Conservation (phyloP, 768 basidiomycete species). For the Russula vinacea region DNA sequence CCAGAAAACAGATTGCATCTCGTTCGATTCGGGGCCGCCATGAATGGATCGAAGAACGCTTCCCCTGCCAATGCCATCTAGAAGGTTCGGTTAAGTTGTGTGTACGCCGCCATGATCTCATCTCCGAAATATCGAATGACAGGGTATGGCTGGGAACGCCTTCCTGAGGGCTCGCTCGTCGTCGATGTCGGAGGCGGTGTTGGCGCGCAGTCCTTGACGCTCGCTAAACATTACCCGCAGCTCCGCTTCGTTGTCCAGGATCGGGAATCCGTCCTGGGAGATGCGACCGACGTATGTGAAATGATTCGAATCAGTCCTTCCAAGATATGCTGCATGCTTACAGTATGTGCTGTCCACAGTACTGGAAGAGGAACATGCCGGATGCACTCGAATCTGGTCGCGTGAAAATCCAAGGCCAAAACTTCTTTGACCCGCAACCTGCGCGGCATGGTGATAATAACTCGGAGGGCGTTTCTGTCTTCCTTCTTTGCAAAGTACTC, state of each 20-base stretch:
- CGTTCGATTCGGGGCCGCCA: slow-evolving; percentile 6
- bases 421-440: slow-evolving; percentile 10
- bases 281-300: slow-evolving; percentile 10
- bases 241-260: slow-evolving; percentile 22
- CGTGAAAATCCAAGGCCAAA: slow-evolving; percentile 2
- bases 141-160: slow-evolving; percentile 13
- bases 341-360: neutral
- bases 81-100: neutral
- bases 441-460: neutral
- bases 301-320: neutral
- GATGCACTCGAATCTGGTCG: slow-evolving; percentile 1
- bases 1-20: slow-evolving; percentile 11
- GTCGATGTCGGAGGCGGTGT: slow-evolving; percentile 22
- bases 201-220: slow-evolving; percentile 15
- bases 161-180: slow-evolving; percentile 16
- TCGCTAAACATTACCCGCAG: slow-evolving; percentile 5
- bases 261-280: neutral
- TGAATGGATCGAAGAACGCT: neutral
- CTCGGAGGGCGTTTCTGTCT: slow-evolving; percentile 3
- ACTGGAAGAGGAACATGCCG: slow-evolving; percentile 13
- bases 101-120: neutral
- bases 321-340: neutral
- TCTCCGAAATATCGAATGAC: neutral
- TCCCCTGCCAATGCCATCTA: neutral
- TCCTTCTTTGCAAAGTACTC: neutral